Base-by-base conservation (phyloP, 2,329 filamentous ascomycete genomes). In the Periglandula ipomoeae region DNA sequence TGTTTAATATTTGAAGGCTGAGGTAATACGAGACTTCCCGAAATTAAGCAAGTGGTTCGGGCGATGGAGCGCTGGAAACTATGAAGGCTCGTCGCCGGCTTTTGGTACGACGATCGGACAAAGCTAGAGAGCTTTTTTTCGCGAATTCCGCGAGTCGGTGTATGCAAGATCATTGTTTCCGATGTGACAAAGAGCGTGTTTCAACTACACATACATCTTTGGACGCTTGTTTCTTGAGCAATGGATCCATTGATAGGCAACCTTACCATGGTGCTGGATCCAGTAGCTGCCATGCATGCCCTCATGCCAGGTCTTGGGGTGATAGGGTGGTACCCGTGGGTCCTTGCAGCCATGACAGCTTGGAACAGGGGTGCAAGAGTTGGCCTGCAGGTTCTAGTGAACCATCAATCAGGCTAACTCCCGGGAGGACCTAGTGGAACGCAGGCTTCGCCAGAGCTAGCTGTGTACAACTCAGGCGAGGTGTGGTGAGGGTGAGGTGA, bases 381-480 rank as follows among this genome's bases (percentile, higher is more conserved):
- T 45, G 48, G 48, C 47, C 39, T 49, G 47, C 47, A 50, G 46
- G 45, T 43, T 48, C 38, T n/a, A n/a, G 53, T 55, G 51, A 51
- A 50, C 47, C 46, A 43, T 48, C 49, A 37, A 32, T 15, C 30
- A 32, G 15, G 15, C 15, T 32, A 32, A 11, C 11, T 32, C 30
- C 15, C 30, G 15, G 8, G 6, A 10, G 11, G 30, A 32, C 30
- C 30, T 15, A 32, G 6, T 15, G 30, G 30, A 15, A 32, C 30
- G 30, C n/a, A n/a, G 30, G 9, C 30, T 10, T 32, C 30, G n/a
- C n/a, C n/a, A n/a, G n/a, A n/a, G n/a, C n/a, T n/a, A n/a, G n/a
- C n/a, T n/a, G n/a, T n/a, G n/a, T n/a, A n/a, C n/a, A n/a, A 35
- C 43, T 6, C n/a, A 32, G 26, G 11, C 22, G 23, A 19, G n/a